Evolutionary conservation across 2,329 filamentous ascomycete genomes (phyloP), one percentile per base, ranked within the genome.

Genomic region (Ceratocystis destructans): DNA sequence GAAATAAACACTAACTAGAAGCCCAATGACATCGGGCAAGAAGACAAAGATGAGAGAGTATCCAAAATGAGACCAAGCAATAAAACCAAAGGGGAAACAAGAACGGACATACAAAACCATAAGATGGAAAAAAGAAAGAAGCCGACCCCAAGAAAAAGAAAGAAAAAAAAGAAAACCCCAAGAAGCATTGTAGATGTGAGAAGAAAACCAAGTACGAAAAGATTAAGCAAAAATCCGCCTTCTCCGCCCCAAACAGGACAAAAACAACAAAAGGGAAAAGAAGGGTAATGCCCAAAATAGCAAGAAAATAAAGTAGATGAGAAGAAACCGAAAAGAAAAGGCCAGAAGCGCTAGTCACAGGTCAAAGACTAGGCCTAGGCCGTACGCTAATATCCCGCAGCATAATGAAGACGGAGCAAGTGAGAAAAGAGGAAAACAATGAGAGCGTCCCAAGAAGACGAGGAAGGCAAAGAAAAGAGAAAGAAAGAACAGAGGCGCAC

Each of bases 31-130:
- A 59, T 17, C 53, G 53, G n/a, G 17, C 12, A 25, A 25, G 22
- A 59, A 48, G 45, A 28, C 28, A 48, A 48, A 57, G 59, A 22
- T 46, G 44, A 61, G 44, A 63, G 63, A 64, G 55, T 62, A 66
- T 64, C 62, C 61, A 67, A 65, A 41, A 62, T 25, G 53, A 45
- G 20, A 66, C 10, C 28, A 50, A 57, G 33, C 15, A 65, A 65
- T 55, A 41, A 41, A 41, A 41, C 37, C 37, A 4, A 3, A 41
- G 37, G 15, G 44, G n/a, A 28, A 22, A n/a, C 64, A 44, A 17
- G 22, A 50, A 62, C 31, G 61, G 17, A 57, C 10, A 15, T 28
- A 33, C 46, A 59, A 5, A 28, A 22, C 7, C 46, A 50, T 45
- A 55, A 55, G 41, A 61, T 33, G 37, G 31, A 62, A 33, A 17